phyloP scores from a whole-genome alignment of 2,329 filamentous ascomycete genomes.

The Fusarium piperis region DNA sequence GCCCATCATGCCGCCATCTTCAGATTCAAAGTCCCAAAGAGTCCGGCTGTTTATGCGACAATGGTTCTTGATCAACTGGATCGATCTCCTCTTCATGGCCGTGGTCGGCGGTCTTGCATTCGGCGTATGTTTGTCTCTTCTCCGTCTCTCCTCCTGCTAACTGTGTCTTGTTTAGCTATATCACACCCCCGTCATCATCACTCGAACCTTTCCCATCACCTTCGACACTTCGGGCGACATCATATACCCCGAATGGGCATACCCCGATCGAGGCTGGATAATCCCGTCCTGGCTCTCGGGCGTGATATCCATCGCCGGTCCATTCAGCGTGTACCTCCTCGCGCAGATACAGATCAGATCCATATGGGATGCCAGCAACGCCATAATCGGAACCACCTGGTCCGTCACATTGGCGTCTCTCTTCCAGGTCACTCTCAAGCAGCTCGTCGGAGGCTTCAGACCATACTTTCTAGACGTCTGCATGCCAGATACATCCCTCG shows the following conservation, averaged over 20 bases:
- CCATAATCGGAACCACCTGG: conserved; percentile 69
- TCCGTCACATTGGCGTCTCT: conserved; percentile 67
- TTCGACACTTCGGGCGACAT: conserved; percentile 67
- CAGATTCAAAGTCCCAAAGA: conserved; percentile 10
- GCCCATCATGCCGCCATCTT: conserved; percentile 33
- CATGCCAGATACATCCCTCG: conserved; percentile 57
- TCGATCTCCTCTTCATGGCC: conserved; percentile 69
- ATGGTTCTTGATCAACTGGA: conserved; percentile 68
- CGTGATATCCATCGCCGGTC: conserved; percentile 65
- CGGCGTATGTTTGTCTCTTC: conserved; percentile 35
- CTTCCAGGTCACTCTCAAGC: conserved; percentile 81
- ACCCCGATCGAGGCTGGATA: conserved; percentile 70
- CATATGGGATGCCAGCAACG: conserved; percentile 70
- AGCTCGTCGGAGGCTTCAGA: conserved; percentile 77
- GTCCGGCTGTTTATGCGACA: conserved; percentile 43
- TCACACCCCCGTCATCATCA: conserved; percentile 62
- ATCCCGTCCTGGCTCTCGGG: conserved; percentile 68
- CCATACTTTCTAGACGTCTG: conserved; percentile 78
- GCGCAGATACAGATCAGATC: conserved; percentile 67
- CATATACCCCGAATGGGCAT: conserved; percentile 71
- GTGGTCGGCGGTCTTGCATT: conserved; percentile 54
- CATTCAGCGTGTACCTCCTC: conserved; percentile 64
- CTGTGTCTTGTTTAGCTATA: conserved; percentile 54
- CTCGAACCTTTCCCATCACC: conserved; percentile 69
- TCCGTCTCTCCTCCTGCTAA: conserved; percentile 1